phyloP scores from a whole-genome alignment of 106 monocot species.

The Dactylorhiza incarnata region DNA sequence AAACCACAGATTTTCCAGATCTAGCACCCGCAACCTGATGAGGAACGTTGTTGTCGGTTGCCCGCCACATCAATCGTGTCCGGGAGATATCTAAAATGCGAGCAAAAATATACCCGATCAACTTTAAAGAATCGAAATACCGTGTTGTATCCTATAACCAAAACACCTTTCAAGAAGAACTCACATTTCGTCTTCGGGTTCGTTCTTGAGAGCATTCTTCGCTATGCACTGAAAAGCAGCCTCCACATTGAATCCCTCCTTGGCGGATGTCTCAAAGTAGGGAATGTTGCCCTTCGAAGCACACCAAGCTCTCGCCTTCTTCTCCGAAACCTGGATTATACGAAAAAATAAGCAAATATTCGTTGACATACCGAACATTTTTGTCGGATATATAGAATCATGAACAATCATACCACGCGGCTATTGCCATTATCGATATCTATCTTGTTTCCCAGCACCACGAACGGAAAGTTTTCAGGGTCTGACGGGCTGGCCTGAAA shows the following conservation, averaged over 20 bases:
- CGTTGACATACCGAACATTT: not conserved
- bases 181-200: constrained; percentile 83
- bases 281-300: constrained; percentile 82
- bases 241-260: constrained; percentile 71
- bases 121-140: not conserved
- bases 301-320: constrained; percentile 68
- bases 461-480: constrained; percentile 67
- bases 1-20: not conserved
- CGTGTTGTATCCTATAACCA: too few species aligned
- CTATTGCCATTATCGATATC: constrained; percentile 68
- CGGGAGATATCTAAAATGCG: constrained; percentile 47
- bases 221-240: constrained; percentile 80
- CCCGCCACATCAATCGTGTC: constrained; percentile 61
- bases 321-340: constrained; percentile 45
- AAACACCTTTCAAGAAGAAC: constrained; percentile 2
- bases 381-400: not conserved
- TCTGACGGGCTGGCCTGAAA: constrained; percentile 55
- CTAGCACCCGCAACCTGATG: constrained; percentile 61
- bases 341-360: too few species aligned
- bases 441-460: constrained; percentile 62
- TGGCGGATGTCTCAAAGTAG: constrained; percentile 81
- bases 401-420: constrained; percentile 39
- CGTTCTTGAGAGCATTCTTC: constrained; percentile 72
- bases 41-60: constrained; percentile 30
- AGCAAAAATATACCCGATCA: not conserved